Conservation (phyloP, 768 basidiomycete genomes). For the Pilatotrama ljubarskyi region DNA sequence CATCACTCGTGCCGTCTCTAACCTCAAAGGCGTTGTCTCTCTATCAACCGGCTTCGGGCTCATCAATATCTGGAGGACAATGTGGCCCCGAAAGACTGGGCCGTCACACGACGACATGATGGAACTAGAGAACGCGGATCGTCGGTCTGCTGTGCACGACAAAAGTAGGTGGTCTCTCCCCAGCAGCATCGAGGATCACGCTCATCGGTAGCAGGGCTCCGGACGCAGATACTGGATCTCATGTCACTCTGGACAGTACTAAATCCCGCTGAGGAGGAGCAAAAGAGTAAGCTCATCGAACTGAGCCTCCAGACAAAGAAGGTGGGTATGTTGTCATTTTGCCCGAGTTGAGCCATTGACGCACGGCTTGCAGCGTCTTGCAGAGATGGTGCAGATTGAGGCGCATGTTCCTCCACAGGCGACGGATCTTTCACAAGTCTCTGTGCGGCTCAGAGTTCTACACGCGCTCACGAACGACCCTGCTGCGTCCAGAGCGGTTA, state of each 20-base stretch:
- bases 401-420: background rate
- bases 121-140: background rate
- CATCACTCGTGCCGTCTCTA: constrained; percentile 35
- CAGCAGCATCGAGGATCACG: no score
- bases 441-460: background rate
- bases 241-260: constrained; percentile 23
- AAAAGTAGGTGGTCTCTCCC: background rate
- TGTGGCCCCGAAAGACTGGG: background rate
- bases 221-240: constrained; percentile 25
- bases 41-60: constrained; percentile 67
- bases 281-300: background rate
- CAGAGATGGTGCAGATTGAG: background rate
- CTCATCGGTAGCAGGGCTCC: constrained; percentile 15
- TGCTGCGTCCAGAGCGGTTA: background rate
- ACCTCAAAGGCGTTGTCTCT: constrained; percentile 51
- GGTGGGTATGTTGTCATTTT: background rate
- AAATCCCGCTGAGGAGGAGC: background rate
- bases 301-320: background rate
- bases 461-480: background rate
- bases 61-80: constrained; percentile 19
- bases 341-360: background rate
- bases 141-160: background rate
- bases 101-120: background rate
- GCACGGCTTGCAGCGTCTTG: background rate
- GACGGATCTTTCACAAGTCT: background rate